A percentile compares a stretch with the other conserved stretches of the same genome.
These are phyloP conservation scores for Solanum medicagineum DNA, from an alignment of 257 asterid genomes.

Conservation along the genomic window DNA sequence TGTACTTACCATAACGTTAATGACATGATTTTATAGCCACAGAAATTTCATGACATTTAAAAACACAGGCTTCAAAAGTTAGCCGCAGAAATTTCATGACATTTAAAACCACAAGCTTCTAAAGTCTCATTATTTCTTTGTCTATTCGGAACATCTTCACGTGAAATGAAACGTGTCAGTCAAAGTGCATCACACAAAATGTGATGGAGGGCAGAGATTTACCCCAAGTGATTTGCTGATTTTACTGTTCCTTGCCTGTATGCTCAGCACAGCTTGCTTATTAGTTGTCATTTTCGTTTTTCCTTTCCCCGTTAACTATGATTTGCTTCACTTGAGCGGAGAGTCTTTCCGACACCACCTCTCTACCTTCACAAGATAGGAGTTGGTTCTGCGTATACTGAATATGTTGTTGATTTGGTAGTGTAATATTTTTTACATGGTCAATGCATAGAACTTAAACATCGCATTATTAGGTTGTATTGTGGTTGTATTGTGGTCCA, in stretches of 20 bases:
- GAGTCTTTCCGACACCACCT: no score
- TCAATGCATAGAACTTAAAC: not conserved
- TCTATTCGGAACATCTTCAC: not conserved
- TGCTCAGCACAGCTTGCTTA: not conserved
- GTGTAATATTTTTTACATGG: not conserved
- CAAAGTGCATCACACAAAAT: not conserved
- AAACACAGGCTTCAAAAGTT: not conserved
- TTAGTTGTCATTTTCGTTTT: not conserved
- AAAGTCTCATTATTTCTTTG: not conserved
- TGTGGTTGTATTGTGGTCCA: not conserved
- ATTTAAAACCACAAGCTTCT: not conserved
- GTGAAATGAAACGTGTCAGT: not conserved
- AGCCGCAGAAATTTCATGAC: not conserved
- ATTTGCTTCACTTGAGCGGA: no score
- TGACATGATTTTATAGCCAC: not conserved
- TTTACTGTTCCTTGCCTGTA: not conserved
- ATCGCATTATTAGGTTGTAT: not conserved
- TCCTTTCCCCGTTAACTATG: not conserved
- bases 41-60: not conserved
- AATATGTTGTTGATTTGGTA: not conserved
- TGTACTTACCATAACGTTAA: not conserved
- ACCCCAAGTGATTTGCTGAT: not conserved
- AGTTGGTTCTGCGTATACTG: not conserved
- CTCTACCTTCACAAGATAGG: not conserved
- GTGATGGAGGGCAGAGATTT: not conserved